These are phyloP conservation scores for Kluyveromyces wickerhamii DNA, from an alignment of 805 yeast genomes.

Conservation along the genomic window DNA sequence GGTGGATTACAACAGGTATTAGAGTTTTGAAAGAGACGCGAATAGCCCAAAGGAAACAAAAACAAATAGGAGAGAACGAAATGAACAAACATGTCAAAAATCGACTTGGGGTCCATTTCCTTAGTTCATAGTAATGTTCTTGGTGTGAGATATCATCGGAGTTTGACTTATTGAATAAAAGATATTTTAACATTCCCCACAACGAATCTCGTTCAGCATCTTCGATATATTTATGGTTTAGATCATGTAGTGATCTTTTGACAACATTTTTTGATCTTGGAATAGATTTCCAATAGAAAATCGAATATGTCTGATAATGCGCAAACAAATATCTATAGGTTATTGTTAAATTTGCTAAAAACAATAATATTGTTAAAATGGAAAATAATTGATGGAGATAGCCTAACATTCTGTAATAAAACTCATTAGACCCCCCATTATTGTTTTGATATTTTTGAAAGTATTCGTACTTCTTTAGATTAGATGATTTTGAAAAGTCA, in stretches of 20 bases:
- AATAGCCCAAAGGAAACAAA: slow-evolving; percentile 35
- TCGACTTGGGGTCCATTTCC: slow-evolving; percentile 60
- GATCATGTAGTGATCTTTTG: slow-evolving; percentile 14
- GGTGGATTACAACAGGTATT: slow-evolving; percentile 31
- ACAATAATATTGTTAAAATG: slow-evolving; percentile 6
- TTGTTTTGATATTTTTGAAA: slow-evolving; percentile 11
- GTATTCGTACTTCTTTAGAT: slow-evolving; percentile 15
- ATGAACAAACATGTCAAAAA: slow-evolving; percentile 45
- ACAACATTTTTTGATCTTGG: slow-evolving; percentile 17
- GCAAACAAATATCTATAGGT: slow-evolving; percentile 18
- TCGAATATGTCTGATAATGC: slow-evolving; percentile 16
- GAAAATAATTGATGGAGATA: slow-evolving; percentile 12
- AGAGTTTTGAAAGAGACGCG: slow-evolving; percentile 33
- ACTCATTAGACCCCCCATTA: not conserved
- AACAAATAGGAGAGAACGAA: slow-evolving; percentile 51
- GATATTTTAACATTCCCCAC: slow-evolving; percentile 17
- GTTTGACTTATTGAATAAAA: slow-evolving; percentile 9
- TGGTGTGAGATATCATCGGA: slow-evolving; percentile 16
- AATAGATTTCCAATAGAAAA: slow-evolving; percentile 14
- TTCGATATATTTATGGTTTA: slow-evolving; percentile 17
- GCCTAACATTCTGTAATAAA: slow-evolving; percentile 13
- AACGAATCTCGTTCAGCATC: slow-evolving; percentile 15
- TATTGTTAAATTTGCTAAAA: slow-evolving; percentile 11
- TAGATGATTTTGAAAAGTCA: slow-evolving; percentile 24
- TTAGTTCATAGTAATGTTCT: slow-evolving; percentile 45